Percentiles rank a stretch among this genome's conserved stretches.
Conservation (phyloP, 2,329 filamentous ascomycete species). For the Phaeoacremonium minimum region DNA sequence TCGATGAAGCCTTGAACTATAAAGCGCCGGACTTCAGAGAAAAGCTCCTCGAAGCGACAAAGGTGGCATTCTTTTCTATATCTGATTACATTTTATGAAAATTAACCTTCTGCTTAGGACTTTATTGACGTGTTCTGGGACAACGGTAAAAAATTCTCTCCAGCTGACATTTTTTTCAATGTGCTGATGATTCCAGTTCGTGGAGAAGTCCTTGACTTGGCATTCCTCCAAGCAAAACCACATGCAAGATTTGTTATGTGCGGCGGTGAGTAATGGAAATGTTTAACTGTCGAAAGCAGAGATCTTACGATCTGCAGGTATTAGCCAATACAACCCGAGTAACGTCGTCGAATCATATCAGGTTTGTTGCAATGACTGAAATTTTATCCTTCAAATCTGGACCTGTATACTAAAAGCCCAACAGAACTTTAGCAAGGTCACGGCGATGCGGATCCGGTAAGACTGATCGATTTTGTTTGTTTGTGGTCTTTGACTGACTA, state of each 20-base stretch:
- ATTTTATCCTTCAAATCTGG: too few relatives aligned
- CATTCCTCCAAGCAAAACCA: slow-evolving; percentile 56
- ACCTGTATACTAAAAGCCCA: too few relatives aligned
- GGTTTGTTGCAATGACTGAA: too few relatives aligned
- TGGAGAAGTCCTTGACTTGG: slow-evolving; percentile 65
- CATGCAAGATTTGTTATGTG: slow-evolving; percentile 67
- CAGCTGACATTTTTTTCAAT: too few relatives aligned
- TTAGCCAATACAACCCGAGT: slow-evolving; percentile 9
- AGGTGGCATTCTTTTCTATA: too few relatives aligned
- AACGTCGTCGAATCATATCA: too few relatives aligned
- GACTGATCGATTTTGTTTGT: too few relatives aligned
- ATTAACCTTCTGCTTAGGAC: too few relatives aligned
- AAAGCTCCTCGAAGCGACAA: slow-evolving; percentile 58
- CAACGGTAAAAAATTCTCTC: slow-evolving; percentile 43
- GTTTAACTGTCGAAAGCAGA: too few relatives aligned
- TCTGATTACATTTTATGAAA: too few relatives aligned
- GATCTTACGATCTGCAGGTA: too few relatives aligned
- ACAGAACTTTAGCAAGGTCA: slow-evolving; percentile 22
- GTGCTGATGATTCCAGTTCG: slow-evolving; percentile 48
- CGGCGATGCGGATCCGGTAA: slow-evolving; percentile 42
- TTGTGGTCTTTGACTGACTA: neutral
- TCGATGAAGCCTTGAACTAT: slow-evolving; percentile 66
- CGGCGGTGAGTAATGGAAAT: too few relatives aligned
- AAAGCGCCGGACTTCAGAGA: slow-evolving; percentile 58
- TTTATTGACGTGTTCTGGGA: slow-evolving; percentile 68